A percentile compares a stretch with the other conserved stretches of the same genome.
phyloP scores from a whole-genome alignment of 306 rosid species.

The Hippophae tibetana region DNA sequence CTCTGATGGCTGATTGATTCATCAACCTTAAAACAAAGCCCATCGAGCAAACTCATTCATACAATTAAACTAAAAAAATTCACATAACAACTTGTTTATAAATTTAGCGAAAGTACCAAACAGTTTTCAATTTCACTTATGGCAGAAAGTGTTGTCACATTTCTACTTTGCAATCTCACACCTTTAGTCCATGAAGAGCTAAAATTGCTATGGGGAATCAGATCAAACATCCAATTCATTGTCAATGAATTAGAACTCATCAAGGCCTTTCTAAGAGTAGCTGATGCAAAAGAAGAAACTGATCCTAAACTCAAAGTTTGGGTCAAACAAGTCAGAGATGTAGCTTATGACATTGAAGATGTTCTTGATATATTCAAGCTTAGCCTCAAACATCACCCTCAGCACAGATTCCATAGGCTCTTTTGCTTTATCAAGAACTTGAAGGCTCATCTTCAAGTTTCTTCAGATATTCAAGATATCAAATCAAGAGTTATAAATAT shows the following conservation, averaged over 20 bases:
- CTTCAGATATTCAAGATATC: slow-evolving; percentile 5
- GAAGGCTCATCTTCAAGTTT: slow-evolving; percentile 2
- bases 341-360: slow-evolving; percentile 27
- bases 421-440: slow-evolving; percentile 5
- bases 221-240: slow-evolving; percentile 3
- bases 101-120: too few species aligned
- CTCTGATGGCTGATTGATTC: too few species aligned
- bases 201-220: slow-evolving; percentile 24
- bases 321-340: slow-evolving; percentile 23
- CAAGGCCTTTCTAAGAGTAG: slow-evolving; percentile 19
- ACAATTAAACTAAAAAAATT: too few species aligned
- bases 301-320: slow-evolving; percentile 13
- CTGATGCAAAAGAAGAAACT: slow-evolving; percentile 20
- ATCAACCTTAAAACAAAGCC: too few species aligned
- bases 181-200: slow-evolving; percentile 29
- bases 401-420: background rate
- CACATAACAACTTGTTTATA: too few species aligned
- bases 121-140: slow-evolving; percentile 6
- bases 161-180: slow-evolving; percentile 25
- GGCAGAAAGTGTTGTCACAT: slow-evolving; percentile 42
- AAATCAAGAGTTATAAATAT: background rate
- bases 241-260: slow-evolving; percentile 15
- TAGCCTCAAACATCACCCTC: background rate
- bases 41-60: too few species aligned
- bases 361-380: slow-evolving; percentile 22